Evolutionary conservation across 129 eudicot genomes (phyloP).

Genomic region (Cynara cardunculus): DNA sequence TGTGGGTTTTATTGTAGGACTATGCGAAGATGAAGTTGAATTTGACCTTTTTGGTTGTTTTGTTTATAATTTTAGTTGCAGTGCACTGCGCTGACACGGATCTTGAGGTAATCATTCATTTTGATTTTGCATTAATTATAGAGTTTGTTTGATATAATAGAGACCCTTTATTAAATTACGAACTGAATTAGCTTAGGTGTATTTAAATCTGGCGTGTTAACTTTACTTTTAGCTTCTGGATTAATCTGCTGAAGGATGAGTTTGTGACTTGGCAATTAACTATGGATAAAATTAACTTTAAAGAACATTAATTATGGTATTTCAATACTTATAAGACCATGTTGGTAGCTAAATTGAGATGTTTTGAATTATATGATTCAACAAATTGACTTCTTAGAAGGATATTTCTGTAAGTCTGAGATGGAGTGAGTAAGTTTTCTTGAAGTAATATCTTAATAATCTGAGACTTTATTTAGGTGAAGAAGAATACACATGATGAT

Average conservation of each 20-base stretch:
- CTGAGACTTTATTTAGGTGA: conserved; percentile 28
- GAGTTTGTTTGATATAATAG: neutral
- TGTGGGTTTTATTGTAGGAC: conserved; percentile 5
- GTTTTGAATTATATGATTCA: neutral
- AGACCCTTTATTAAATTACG: neutral
- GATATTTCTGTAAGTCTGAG: neutral
- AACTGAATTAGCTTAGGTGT: neutral
- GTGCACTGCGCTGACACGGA: conserved; percentile 32
- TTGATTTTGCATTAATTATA: neutral
- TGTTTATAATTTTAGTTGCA: conserved; percentile 30
- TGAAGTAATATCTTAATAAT: neutral
- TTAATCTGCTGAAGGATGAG: neutral
- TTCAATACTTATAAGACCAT: neutral
- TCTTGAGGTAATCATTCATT: conserved; percentile 40
- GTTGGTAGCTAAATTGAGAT: neutral
- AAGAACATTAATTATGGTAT: neutral
- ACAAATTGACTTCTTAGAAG: neutral
- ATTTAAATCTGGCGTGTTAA: neutral
- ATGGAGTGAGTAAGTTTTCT: neutral
- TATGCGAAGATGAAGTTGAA: conserved; percentile 36
- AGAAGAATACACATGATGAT: conserved; percentile 20
- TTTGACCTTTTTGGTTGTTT: conserved; percentile 22
- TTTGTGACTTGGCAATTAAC: conserved; percentile 2
- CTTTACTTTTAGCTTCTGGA: neutral
- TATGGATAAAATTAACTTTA: neutral